These are phyloP conservation scores for Kregervanrija delftensis DNA, from an alignment of 805 yeast genomes.

Conservation along the genomic window DNA sequence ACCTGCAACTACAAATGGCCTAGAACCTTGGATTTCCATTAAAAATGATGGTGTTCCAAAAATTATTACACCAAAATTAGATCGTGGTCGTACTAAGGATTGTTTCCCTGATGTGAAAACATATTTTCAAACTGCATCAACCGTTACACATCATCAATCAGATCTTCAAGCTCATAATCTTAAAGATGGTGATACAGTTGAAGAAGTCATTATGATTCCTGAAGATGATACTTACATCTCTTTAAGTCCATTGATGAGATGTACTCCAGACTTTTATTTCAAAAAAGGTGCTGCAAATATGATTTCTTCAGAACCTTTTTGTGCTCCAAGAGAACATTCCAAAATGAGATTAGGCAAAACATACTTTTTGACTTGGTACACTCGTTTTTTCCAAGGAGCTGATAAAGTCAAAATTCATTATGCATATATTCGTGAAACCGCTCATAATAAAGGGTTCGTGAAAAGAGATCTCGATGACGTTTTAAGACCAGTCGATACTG, in stretches of 20 bases:
- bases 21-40: slow-evolving; percentile 77
- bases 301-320: slow-evolving; percentile 67
- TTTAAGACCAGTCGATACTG: slow-evolving; percentile 7
- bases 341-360: slow-evolving; percentile 52
- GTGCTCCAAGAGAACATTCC: slow-evolving; percentile 65
- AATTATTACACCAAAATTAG: slow-evolving; percentile 69
- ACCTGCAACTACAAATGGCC: slow-evolving; percentile 55
- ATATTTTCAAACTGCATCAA: slow-evolving; percentile 65
- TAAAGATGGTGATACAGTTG: slow-evolving; percentile 51
- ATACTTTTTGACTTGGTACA: slow-evolving; percentile 78
- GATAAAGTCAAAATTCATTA: slow-evolving; percentile 61
- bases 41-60: slow-evolving; percentile 74
- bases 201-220: slow-evolving; percentile 47
- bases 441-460: slow-evolving; percentile 49
- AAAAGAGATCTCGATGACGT: slow-evolving; percentile 22
- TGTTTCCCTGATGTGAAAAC: slow-evolving; percentile 69
- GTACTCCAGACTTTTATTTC: slow-evolving; percentile 72
- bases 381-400: slow-evolving; percentile 55
- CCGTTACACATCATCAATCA: slow-evolving; percentile 49
- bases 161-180: slow-evolving; percentile 68
- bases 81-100: slow-evolving; percentile 62
- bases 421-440: slow-evolving; percentile 53
- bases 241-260: slow-evolving; percentile 74
- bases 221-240: slow-evolving; percentile 71
- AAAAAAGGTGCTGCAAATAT: slow-evolving; percentile 56